A percentile compares a stretch with the other conserved stretches of the same genome.
Conservation (phyloP, 441 rosid genomes). For the Geranium incanum region DNA sequence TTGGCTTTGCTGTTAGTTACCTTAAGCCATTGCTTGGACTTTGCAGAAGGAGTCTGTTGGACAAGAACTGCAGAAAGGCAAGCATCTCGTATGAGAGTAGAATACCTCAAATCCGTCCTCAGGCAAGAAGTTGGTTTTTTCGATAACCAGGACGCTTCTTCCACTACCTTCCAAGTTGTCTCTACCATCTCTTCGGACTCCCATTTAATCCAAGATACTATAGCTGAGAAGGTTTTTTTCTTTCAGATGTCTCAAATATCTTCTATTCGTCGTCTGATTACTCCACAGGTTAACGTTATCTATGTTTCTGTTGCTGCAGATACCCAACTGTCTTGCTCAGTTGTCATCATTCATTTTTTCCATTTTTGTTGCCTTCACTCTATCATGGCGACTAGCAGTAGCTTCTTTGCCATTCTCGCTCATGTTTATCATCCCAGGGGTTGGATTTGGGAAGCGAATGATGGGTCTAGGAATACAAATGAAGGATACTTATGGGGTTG, state of each 20-base stretch:
- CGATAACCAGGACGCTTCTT: conserved; percentile 31
- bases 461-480: conserved; percentile 26
- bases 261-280: background rate
- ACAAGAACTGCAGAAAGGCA: conserved; percentile 43
- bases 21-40: background rate
- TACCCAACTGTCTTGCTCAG: conserved; percentile 34
- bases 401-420: conserved; percentile 35
- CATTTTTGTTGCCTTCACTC: conserved; percentile 29
- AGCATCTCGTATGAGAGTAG: conserved; percentile 34
- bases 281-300: background rate
- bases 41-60: conserved; percentile 43
- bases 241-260: background rate
- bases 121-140: conserved; percentile 39
- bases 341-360: conserved; percentile 28
- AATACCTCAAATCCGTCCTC: conserved; percentile 37
- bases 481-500: conserved; percentile 28
- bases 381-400: conserved; percentile 37
- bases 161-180: conserved; percentile 31
- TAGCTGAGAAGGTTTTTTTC: conserved; percentile 34
- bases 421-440: conserved; percentile 29
- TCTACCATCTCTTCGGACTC: conserved; percentile 36
- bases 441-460: conserved; percentile 30
- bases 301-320: conserved; percentile 23
- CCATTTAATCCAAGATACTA: conserved; percentile 33
- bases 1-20: background rate